Base-by-base conservation (phyloP, 306 rosid genomes). In the Begonia fuchsioides region DNA sequence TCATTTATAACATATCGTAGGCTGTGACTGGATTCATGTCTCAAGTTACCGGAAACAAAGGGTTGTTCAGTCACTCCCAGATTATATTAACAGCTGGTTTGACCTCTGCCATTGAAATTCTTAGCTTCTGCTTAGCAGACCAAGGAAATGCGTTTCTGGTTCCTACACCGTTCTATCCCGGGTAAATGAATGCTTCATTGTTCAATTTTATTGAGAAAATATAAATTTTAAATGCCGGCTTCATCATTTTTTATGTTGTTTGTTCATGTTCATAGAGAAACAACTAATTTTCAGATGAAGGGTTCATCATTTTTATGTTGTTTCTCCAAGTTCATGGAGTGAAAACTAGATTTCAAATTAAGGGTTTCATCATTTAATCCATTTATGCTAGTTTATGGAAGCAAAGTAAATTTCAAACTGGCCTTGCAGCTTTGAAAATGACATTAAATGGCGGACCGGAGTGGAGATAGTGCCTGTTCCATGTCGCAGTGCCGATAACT, bases 71-170 rank as follows among this genome's bases (percentile, higher is more conserved):
- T 68, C 90, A 84, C 58, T 72, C 92, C 0, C 86, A 77, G 15
- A 58, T 90, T 57, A 81, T 75, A 13, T 49, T 90, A 60, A 81
- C 85, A 32, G 71, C 94, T 13, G 95, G 97, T 19, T 72, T 79
- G 35, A 52, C 72, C 46, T 45, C 94, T 64, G 95, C 97, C 13
- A 73, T 79, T 39, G 97, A 90, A 64, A 85, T 80, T 18, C 87
- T 90, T 59, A 69, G 82, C 81, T 90, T 85, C 68, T 90, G 98
- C 73, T 63, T 90, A 18, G 95, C 95, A 12, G 98, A 90, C 67
- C 15, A 70, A 39, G 94, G 95, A 72, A 77, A 81, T 51, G 85
- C 87, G 39, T 85, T 90, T 77, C 95, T 90, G 55, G 94, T 81
- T 60, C 97, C 97, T 13, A 76, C 97, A 3, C 97, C 97, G 44